These are phyloP conservation scores for Triticum aestivum DNA, from an alignment of 176 grass and related monocot genomes.

Conservation along the genomic window DNA sequence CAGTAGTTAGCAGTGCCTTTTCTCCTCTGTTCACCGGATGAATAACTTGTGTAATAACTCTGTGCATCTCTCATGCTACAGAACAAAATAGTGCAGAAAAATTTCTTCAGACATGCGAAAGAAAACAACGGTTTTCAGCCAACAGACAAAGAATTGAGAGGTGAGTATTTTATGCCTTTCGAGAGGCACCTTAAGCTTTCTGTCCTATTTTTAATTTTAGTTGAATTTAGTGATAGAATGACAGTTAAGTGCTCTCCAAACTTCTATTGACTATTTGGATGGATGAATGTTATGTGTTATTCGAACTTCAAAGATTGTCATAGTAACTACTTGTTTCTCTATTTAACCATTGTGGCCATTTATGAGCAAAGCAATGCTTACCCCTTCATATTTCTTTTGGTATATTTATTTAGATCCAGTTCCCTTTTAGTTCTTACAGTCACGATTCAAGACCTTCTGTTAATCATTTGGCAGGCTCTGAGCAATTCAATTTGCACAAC, in stretches of 20 bases:
- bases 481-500: conserved; percentile 31
- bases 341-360: background rate
- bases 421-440: conserved; percentile 13
- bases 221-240: conserved; percentile 2
- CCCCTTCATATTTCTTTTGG: background rate
- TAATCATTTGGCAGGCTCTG: conserved; percentile 46
- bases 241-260: background rate
- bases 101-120: conserved; percentile 19
- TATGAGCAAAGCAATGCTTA: background rate
- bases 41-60: conserved; percentile 22
- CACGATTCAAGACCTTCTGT: background rate
- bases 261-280: background rate
- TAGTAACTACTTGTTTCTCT: background rate
- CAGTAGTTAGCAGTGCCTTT: background rate
- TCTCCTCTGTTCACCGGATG: background rate
- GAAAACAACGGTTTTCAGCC: conserved; percentile 22
- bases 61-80: conserved; percentile 50
- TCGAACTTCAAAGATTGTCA: background rate
- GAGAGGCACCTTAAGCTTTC: conserved; percentile 15
- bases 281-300: background rate
- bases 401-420: background rate
- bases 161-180: conserved; percentile 37
- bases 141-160: conserved; percentile 40
- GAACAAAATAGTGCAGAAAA: conserved; percentile 50
- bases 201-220: background rate